Percentiles rank a stretch among this genome's conserved stretches.
Evolutionary conservation across 2,329 filamentous ascomycete genomes (phyloP).

Genomic region (Madurella fahalii): DNA sequence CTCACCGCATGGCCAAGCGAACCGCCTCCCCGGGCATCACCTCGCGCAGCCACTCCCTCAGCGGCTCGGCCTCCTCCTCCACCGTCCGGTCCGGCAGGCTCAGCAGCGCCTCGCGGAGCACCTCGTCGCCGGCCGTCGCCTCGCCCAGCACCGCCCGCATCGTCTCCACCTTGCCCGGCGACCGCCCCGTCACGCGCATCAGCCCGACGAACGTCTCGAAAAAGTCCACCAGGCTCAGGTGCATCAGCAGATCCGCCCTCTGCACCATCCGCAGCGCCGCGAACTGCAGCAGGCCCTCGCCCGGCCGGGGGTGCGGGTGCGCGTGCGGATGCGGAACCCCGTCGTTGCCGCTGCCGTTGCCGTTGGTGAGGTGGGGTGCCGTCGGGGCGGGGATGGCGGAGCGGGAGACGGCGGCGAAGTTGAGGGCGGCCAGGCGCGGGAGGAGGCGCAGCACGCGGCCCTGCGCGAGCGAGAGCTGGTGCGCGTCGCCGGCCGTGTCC

Average conservation of each 20-base stretch:
- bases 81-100: conserved; percentile 46
- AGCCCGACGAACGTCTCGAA: conserved; percentile 48
- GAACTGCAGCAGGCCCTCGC: conserved; percentile 46
- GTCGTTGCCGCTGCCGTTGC: conserved; percentile 1
- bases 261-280: conserved; percentile 51
- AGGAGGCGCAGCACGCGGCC: conserved; percentile 50
- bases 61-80: conserved; percentile 46
- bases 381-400: conserved; percentile 31
- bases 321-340: neutral
- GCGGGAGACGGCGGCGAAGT: conserved; percentile 39
- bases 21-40: conserved; percentile 33
- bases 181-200: conserved; percentile 38
- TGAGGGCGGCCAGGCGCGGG: conserved; percentile 45
- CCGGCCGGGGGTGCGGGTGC: conserved; percentile 30
- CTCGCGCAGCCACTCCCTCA: conserved; percentile 43
- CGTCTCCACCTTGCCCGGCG: conserved; percentile 33
- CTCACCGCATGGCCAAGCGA: conserved; percentile 23
- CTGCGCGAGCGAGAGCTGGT: conserved; percentile 48
- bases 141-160: conserved; percentile 38
- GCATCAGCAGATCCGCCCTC: conserved; percentile 46
- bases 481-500: conserved; percentile 26
- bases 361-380: conserved; percentile 18
- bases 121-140: conserved; percentile 38
- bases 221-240: conserved; percentile 49
- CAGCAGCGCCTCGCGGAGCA: conserved; percentile 37